These are phyloP conservation scores for Diaporthe sp. DNA, from an alignment of 2,329 filamentous ascomycete species.

Conservation along the genomic window DNA sequence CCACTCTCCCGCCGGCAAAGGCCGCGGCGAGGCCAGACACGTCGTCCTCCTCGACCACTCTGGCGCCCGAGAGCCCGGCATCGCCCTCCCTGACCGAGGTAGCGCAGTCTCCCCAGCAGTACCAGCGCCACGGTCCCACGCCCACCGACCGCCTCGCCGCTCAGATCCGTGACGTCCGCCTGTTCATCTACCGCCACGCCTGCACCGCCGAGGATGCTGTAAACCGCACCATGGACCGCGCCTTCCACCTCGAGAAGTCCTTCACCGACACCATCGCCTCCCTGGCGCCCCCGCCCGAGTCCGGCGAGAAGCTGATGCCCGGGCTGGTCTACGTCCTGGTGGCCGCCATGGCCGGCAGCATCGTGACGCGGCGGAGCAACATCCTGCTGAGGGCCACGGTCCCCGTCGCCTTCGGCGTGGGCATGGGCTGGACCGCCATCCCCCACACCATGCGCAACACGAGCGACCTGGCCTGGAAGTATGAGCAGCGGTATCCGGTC, in stretches of 20 bases:
- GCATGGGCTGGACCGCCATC: conserved; percentile 86
- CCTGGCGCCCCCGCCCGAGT: conserved; percentile 87
- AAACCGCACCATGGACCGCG: conserved; percentile 84
- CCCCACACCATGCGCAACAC: conserved; percentile 94
- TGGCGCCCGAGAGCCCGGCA: conserved; percentile 49
- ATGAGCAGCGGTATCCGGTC: conserved; percentile 89
- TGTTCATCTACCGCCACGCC: conserved; percentile 84
- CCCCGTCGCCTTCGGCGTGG: conserved; percentile 84
- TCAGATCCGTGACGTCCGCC: conserved; percentile 83
- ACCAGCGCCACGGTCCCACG: conserved; percentile 68
- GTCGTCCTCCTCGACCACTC: conserved; percentile 48
- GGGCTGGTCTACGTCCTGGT: conserved; percentile 94
- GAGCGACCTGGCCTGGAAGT: conserved; percentile 88
- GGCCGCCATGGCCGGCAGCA: conserved; percentile 93
- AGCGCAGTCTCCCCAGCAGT: conserved; percentile 11
- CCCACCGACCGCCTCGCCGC: conserved; percentile 91
- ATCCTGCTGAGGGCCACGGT: conserved; percentile 83
- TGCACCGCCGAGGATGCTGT: conserved; percentile 83
- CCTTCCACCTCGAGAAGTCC: conserved; percentile 87
- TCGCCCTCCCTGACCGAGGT: conserved; percentile 47
- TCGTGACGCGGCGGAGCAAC: conserved; percentile 89
- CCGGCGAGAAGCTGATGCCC: conserved; percentile 90
- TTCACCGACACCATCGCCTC: conserved; percentile 92
- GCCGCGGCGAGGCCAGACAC: conserved; percentile 47
- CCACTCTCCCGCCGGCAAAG: conserved; percentile 38